Conservation (phyloP, 2,329 filamentous ascomycete genomes). For the Trichoderma sp. region DNA sequence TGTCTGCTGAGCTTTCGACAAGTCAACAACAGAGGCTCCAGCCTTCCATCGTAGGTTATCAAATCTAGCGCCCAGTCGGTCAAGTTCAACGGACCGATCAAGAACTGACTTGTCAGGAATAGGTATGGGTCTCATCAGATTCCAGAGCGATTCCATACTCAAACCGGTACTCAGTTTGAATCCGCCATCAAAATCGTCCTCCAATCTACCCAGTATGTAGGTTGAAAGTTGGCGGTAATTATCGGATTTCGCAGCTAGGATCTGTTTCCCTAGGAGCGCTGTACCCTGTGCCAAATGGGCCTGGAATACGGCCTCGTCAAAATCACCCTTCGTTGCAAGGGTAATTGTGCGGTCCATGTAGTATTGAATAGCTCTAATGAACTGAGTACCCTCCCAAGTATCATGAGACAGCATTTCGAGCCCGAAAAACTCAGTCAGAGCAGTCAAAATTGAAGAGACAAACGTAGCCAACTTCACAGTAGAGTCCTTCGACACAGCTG, state of each 20-base stretch:
- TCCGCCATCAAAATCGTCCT: constrained; percentile 63
- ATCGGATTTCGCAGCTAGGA: constrained; percentile 30
- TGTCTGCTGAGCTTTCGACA: constrained; percentile 55
- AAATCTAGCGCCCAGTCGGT: constrained; percentile 59
- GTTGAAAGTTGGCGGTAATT: constrained; percentile 41
- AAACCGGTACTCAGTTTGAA: constrained; percentile 75
- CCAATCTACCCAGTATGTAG: constrained; percentile 45
- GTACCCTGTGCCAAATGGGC: constrained; percentile 59
- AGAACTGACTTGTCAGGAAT: constrained; percentile 50
- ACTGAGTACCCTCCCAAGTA: constrained; percentile 36
- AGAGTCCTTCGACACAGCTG: constrained; percentile 61
- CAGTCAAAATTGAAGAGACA: constrained; percentile 45
- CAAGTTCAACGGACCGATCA: constrained; percentile 51
- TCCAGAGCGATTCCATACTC: constrained; percentile 81
- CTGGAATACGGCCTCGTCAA: constrained; percentile 66
- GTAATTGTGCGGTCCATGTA: constrained; percentile 57
- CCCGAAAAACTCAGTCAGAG: constrained; percentile 47
- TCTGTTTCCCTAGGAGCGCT: constrained; percentile 42
- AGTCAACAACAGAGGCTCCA: constrained; percentile 50
- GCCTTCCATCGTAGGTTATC: constrained; percentile 63
- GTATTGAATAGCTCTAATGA: constrained; percentile 46
- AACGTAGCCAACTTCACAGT: constrained; percentile 58
- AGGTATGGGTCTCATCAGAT: constrained; percentile 64
- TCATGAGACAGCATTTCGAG: constrained; percentile 31
- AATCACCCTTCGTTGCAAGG: constrained; percentile 47